Evolutionary conservation across 2,329 filamentous ascomycete genomes (phyloP).

Genomic region (Chaetomium globosum): DNA sequence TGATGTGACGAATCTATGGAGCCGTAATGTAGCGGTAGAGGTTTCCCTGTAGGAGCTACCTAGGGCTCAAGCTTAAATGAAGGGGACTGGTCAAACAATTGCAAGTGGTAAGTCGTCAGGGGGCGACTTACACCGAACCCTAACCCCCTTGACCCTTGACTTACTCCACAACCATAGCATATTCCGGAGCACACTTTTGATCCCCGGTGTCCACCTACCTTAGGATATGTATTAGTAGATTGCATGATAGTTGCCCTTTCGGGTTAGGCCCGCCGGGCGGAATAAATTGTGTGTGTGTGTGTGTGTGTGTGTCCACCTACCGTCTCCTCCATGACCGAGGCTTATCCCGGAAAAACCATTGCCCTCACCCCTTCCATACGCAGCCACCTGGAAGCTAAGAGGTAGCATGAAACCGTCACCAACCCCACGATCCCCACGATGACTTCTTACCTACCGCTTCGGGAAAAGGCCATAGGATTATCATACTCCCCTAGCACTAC

Average conservation of each 20-base stretch:
- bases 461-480: not conserved
- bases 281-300: no score
- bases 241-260: no score
- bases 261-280: no score
- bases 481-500: not conserved
- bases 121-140: not conserved
- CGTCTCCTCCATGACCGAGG: not conserved
- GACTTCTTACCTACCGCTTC: not conserved
- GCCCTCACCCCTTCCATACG: slow-evolving; percentile 12
- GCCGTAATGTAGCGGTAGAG: not conserved
- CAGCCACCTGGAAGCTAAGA: not conserved
- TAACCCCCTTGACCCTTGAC: no score
- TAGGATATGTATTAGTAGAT: no score
- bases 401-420: not conserved
- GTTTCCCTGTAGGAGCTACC: not conserved
- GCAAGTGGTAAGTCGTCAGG: not conserved
- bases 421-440: not conserved
- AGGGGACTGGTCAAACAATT: no score
- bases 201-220: slow-evolving; percentile 4
- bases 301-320: no score
- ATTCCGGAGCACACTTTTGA: slow-evolving; percentile 1
- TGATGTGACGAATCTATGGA: slow-evolving; percentile 2
- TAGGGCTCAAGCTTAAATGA: not conserved
- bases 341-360: slow-evolving; percentile 27
- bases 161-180: not conserved